phyloP scores from a whole-genome alignment of 2,329 filamentous ascomycete genomes.

The Ambrosiella xylebori region DNA sequence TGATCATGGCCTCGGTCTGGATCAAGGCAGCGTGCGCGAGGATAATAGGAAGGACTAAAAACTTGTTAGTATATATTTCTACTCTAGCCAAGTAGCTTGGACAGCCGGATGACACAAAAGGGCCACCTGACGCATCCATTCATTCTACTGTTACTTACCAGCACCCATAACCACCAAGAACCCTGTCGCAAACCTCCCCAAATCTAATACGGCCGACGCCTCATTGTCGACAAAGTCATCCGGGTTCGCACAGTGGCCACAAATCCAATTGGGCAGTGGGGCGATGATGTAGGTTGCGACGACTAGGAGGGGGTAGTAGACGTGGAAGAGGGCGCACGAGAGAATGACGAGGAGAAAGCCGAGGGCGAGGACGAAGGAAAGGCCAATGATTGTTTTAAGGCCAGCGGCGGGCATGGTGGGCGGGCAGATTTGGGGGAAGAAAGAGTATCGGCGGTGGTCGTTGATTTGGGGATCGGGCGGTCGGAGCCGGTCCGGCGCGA shows the following conservation, averaged over 20 bases:
- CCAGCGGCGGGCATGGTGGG: constrained; percentile 51
- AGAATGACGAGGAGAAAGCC: constrained; percentile 98
- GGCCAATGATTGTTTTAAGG: constrained; percentile 95
- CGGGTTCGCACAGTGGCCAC: constrained; percentile 67
- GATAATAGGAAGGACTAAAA: constrained; percentile 63
- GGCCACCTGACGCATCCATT: no score
- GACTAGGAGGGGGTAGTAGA: constrained; percentile 88
- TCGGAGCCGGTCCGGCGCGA: neutral
- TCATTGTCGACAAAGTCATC: constrained; percentile 89
- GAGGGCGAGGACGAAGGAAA: constrained; percentile 96
- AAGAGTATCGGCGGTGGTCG: neutral
- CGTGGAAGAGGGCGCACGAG: constrained; percentile 84
- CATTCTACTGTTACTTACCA: constrained; percentile 37
- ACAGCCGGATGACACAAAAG: no score
- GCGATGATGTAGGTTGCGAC: constrained; percentile 91
- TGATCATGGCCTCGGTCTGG: constrained; percentile 68
- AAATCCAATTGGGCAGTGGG: constrained; percentile 93
- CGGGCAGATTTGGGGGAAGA: neutral
- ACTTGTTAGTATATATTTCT: neutral
- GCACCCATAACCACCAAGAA: constrained; percentile 97
- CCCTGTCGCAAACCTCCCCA: constrained; percentile 84
- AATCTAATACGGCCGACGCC: constrained; percentile 71
- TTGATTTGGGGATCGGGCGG: neutral
- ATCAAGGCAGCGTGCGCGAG: constrained; percentile 81
- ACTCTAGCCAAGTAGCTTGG: neutral